Evolutionary conservation across 2,329 filamentous ascomycete species (phyloP).

Genomic region (Hawksworthiomyces lignivorus): DNA sequence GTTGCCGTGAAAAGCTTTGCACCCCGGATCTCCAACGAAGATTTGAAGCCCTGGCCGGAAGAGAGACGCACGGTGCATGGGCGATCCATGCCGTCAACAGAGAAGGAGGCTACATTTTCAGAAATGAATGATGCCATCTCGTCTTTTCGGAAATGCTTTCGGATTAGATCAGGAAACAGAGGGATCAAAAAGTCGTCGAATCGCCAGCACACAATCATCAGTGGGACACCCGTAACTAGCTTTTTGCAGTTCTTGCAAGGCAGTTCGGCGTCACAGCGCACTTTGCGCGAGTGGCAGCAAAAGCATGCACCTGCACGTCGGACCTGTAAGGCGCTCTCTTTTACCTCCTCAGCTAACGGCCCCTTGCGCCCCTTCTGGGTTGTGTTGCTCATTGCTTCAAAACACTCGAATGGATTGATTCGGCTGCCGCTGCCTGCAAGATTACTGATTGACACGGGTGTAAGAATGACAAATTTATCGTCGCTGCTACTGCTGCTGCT

Average conservation of each 20-base stretch:
- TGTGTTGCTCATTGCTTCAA: conserved; percentile 43
- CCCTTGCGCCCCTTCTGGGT: conserved; percentile 50
- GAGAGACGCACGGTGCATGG: conserved; percentile 40
- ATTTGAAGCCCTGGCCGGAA: conserved; percentile 36
- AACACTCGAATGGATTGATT: conserved; percentile 46
- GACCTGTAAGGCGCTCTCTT: conserved; percentile 47
- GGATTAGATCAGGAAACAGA: conserved; percentile 45
- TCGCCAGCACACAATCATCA: conserved; percentile 52
- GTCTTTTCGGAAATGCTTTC: conserved; percentile 42
- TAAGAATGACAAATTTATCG: conserved; percentile 48
- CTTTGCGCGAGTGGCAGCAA: conserved; percentile 52
- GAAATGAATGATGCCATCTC: conserved; percentile 39
- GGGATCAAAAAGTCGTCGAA: conserved; percentile 47
- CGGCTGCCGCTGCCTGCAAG: conserved; percentile 31
- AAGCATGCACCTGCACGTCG: conserved; percentile 49
- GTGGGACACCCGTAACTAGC: conserved; percentile 40
- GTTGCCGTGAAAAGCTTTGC: conserved; percentile 47
- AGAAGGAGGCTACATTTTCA: conserved; percentile 41
- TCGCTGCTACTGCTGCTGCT: conserved; percentile 18
- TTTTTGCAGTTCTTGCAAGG: conserved; percentile 51
- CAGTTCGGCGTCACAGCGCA: conserved; percentile 48
- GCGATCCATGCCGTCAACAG: conserved; percentile 31
- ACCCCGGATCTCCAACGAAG: conserved; percentile 34
- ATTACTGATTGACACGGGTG: conserved; percentile 45
- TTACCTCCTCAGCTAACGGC: conserved; percentile 44